These are phyloP conservation scores for Lepidium africanum DNA, from an alignment of 345 rosid species.

Conservation along the genomic window DNA sequence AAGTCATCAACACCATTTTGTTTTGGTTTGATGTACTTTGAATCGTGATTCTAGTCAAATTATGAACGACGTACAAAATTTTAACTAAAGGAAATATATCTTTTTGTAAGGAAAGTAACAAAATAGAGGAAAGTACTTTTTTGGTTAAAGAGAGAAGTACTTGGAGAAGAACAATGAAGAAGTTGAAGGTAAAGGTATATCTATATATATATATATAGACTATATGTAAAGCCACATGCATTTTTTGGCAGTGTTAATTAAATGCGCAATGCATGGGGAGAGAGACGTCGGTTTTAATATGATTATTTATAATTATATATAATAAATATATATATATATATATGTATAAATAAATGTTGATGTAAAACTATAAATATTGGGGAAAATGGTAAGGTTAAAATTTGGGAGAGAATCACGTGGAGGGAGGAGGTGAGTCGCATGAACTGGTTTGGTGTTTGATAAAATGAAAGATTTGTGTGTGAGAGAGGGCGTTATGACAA, in stretches of 20 bases:
- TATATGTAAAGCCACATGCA: conserved; percentile 23
- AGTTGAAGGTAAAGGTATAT: conserved; percentile 11
- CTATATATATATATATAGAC: not conserved
- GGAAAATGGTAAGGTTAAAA: conserved; percentile 21
- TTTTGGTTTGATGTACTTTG: not conserved
- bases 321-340: not conserved
- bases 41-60: conserved; percentile 17
- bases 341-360: not conserved
- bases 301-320: not conserved
- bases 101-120: not conserved
- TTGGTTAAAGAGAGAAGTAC: conserved; percentile 8
- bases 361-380: not conserved
- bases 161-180: conserved; percentile 19
- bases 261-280: conserved; percentile 32
- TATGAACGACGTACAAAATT: not conserved
- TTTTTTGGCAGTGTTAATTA: conserved; percentile 24
- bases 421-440: conserved; percentile 21
- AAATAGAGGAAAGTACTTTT: not conserved
- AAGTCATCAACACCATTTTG: conserved; percentile 22
- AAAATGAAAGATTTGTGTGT: conserved; percentile 24
- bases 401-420: conserved; percentile 33
- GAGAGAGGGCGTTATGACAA: conserved; percentile 17
- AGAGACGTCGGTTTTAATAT: conserved; percentile 25
- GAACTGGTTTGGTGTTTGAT: conserved; percentile 22
- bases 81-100: not conserved